Percentiles rank a stretch among this genome's conserved stretches.
phyloP scores from a whole-genome alignment of 192 early-diverging fungal species.

The Coemansia sp. region DNA sequence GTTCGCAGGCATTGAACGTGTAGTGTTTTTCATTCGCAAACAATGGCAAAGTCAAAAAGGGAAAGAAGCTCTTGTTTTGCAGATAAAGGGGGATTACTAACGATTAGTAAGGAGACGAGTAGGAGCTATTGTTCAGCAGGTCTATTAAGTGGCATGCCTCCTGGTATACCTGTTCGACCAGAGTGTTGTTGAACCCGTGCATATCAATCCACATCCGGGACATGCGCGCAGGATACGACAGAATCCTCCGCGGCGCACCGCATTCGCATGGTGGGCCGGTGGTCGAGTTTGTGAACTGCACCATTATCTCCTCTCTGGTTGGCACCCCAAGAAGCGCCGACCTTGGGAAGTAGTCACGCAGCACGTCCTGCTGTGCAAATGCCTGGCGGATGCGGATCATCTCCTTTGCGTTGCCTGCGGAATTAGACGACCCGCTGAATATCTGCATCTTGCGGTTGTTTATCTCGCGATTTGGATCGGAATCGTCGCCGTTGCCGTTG shows the following conservation, averaged over 20 bases:
- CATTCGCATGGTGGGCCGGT: constrained; percentile 5
- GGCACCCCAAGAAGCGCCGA: constrained; percentile 4
- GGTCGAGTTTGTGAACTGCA: background rate
- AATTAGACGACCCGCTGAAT: constrained; percentile 40
- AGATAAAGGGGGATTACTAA: background rate
- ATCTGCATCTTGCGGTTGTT: background rate
- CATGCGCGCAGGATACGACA: constrained; percentile 35
- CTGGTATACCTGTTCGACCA: constrained; percentile 28
- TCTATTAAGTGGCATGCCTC: constrained; percentile 40
- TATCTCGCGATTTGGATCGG: background rate
- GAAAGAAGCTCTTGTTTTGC: background rate
- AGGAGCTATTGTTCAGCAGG: constrained; percentile 49
- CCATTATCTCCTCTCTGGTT: background rate
- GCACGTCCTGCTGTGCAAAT: constrained; percentile 7
- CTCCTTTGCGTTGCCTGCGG: constrained; percentile 26
- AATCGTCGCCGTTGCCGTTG: background rate
- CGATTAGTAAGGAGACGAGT: constrained; percentile 44
- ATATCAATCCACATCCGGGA: constrained; percentile 38
- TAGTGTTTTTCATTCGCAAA: background rate
- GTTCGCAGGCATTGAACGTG: background rate
- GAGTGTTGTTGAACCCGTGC: constrained; percentile 42
- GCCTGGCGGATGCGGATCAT: constrained; percentile 32
- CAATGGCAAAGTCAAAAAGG: background rate
- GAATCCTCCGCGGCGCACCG: constrained; percentile 7
- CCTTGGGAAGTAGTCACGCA: constrained; percentile 33